A percentile compares a stretch with the other conserved stretches of the same genome.
phyloP scores from a whole-genome alignment of 2,329 filamentous ascomycete genomes.

The Triangularia verruculosa region DNA sequence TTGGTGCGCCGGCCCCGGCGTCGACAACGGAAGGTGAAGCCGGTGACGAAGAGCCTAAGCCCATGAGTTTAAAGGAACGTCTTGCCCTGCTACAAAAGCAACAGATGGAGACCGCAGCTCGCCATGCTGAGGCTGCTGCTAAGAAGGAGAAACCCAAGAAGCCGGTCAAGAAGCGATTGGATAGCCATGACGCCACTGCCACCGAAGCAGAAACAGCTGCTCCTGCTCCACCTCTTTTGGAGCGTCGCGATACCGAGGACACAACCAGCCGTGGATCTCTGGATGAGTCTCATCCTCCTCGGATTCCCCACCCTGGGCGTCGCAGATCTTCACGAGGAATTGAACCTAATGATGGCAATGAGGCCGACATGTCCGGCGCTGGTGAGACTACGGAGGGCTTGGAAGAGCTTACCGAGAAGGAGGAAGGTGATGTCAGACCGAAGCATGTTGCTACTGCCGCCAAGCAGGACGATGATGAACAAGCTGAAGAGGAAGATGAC shows the following conservation, averaged over 20 bases:
- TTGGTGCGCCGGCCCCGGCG: slow-evolving; percentile 34
- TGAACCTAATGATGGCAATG: slow-evolving; percentile 57
- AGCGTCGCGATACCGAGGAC: slow-evolving; percentile 49
- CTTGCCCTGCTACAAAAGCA: slow-evolving; percentile 93
- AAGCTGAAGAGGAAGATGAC: slow-evolving; percentile 55
- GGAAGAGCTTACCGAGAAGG: slow-evolving; percentile 62
- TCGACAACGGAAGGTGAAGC: slow-evolving; percentile 50
- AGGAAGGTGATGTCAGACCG: slow-evolving; percentile 67
- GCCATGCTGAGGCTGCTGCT: slow-evolving; percentile 71
- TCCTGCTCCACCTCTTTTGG: slow-evolving; percentile 33
- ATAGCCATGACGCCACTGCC: slow-evolving; percentile 42
- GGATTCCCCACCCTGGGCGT: slow-evolving; percentile 43
- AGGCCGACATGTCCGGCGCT: slow-evolving; percentile 63
- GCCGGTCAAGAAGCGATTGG: slow-evolving; percentile 61
- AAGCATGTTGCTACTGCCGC: slow-evolving; percentile 32
- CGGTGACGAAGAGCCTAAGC: slow-evolving; percentile 81
- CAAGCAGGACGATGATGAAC: slow-evolving; percentile 41
- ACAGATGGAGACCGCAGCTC: slow-evolving; percentile 81
- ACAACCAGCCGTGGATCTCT: slow-evolving; percentile 47
- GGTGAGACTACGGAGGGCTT: slow-evolving; percentile 62
- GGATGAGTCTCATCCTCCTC: slow-evolving; percentile 45
- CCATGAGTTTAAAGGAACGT: slow-evolving; percentile 88
- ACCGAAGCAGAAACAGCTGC: slow-evolving; percentile 35
- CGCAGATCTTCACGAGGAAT: slow-evolving; percentile 52
- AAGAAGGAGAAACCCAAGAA: slow-evolving; percentile 90